Percentiles rank a stretch among this genome's conserved stretches.
Evolutionary conservation across 2,329 filamentous ascomycete genomes (phyloP).

Genomic region (Apiospora aurea): DNA sequence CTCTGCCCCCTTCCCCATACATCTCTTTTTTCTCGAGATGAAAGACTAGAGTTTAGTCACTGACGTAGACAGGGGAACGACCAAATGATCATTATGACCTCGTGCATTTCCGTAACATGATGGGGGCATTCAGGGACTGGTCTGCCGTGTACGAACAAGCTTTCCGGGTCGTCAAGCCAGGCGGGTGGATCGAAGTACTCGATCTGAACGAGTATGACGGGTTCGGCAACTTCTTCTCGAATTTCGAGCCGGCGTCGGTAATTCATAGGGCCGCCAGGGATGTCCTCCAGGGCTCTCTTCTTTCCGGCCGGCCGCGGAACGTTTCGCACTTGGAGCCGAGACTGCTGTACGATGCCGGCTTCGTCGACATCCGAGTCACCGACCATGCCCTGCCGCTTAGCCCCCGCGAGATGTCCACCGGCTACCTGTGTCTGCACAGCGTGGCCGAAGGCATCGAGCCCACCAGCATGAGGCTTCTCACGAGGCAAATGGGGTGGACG

Average conservation of each 20-base stretch:
- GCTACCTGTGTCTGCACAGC: conserved; percentile 61
- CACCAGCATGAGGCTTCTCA: conserved; percentile 56
- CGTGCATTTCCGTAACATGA: conserved; percentile 63
- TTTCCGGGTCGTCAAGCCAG: conserved; percentile 60
- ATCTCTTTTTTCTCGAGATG: too few relatives aligned
- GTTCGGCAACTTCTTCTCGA: conserved; percentile 45
- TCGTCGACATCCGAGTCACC: conserved; percentile 56
- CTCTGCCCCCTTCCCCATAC: not conserved
- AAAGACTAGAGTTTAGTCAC: not conserved
- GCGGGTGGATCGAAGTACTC: conserved; percentile 63
- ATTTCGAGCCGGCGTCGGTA: conserved; percentile 54
- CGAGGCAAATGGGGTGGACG: conserved; percentile 60
- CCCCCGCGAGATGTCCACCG: conserved; percentile 52
- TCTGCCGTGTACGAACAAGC: conserved; percentile 59
- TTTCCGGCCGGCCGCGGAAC: conserved; percentile 54
- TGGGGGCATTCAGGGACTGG: conserved; percentile 65
- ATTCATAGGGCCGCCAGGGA: conserved; percentile 51
- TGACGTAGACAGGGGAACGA: conserved; percentile 48
- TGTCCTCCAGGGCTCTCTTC: conserved; percentile 50
- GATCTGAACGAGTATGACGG: conserved; percentile 59
- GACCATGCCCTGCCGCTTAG: conserved; percentile 58
- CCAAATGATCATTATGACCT: conserved; percentile 60
- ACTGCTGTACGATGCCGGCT: conserved; percentile 55
- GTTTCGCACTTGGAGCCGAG: conserved; percentile 54
- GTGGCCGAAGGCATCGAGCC: conserved; percentile 60